A percentile compares a stretch with the other conserved stretches of the same genome.
phyloP scores from a whole-genome alignment of 2,329 filamentous ascomycete genomes.

The Sclerotinia spermophila region DNA sequence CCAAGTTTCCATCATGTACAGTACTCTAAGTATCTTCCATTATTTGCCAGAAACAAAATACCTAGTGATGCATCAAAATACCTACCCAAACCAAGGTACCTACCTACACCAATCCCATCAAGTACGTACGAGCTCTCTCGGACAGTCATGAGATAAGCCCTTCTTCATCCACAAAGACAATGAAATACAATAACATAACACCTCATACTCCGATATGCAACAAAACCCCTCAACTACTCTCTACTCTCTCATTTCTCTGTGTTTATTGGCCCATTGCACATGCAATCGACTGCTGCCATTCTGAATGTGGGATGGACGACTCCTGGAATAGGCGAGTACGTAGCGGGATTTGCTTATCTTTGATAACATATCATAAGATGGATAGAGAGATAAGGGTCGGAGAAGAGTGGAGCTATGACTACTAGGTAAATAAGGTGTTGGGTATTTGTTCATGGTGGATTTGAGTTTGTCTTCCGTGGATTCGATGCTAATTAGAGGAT shows the following conservation, averaged over 20 bases:
- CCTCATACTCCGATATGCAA: conserved; percentile 5
- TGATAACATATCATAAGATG: neutral
- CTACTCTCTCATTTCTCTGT: neutral
- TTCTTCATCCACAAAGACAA: neutral
- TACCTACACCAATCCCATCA: neutral
- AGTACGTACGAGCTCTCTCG: neutral
- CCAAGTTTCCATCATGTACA: neutral
- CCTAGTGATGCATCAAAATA: neutral
- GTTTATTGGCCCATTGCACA: neutral
- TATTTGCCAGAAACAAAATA: neutral
- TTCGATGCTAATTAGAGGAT: no score
- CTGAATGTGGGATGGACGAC: neutral
- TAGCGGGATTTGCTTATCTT: neutral
- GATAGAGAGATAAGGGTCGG: neutral
- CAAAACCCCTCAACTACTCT: neutral
- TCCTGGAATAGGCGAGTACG: conserved; percentile 8
- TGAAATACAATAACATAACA: conserved; percentile 15
- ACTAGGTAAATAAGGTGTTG: neutral
- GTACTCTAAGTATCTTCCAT: neutral
- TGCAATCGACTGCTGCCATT: neutral
- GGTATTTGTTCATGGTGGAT: neutral
- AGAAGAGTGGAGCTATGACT: neutral
- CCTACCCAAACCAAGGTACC: no score
- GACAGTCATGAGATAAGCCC: neutral
- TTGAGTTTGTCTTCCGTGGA: neutral